Evolutionary conservation across 805 yeast species (phyloP).

Genomic region (Wickerhamiella slavikovae): DNA sequence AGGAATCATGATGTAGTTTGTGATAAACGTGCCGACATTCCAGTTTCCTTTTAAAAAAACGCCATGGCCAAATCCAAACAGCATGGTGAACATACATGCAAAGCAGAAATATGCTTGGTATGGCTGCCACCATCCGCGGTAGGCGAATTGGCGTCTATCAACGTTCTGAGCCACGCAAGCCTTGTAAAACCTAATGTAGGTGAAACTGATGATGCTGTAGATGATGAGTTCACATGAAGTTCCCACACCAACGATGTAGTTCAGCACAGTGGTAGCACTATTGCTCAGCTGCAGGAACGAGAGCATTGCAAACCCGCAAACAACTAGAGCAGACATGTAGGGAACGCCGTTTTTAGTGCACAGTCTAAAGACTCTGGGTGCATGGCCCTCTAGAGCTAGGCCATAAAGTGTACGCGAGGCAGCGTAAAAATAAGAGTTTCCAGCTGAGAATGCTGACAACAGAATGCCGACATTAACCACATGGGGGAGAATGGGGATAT

Average conservation of each 20-base stretch:
- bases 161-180: conserved; percentile 35
- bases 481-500: conserved; percentile 24
- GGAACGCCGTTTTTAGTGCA: conserved; percentile 58
- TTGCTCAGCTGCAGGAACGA: conserved; percentile 44
- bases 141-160: conserved; percentile 27
- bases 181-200: conserved; percentile 40
- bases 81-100: conserved; percentile 27
- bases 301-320: conserved; percentile 36
- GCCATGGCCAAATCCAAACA: conserved; percentile 44
- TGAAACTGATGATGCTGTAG: conserved; percentile 33
- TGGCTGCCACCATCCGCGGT: conserved; percentile 39
- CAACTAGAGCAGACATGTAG: conserved; percentile 29
- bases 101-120: conserved; percentile 32
- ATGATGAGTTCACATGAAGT: conserved; percentile 50
- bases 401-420: conserved; percentile 52
- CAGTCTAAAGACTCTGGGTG: conserved; percentile 43
- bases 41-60: conserved; percentile 51
- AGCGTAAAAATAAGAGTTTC: conserved; percentile 60
- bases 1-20: conserved; percentile 54
- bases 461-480: conserved; percentile 62
- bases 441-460: conserved; percentile 63
- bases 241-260: conserved; percentile 53
- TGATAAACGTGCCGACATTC: conserved; percentile 40
- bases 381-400: conserved; percentile 48
- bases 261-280: conserved; percentile 39